A percentile compares a stretch with the other conserved stretches of the same genome.
Conservation (phyloP, 768 basidiomycete species). For the Amylocystis lapponica region DNA sequence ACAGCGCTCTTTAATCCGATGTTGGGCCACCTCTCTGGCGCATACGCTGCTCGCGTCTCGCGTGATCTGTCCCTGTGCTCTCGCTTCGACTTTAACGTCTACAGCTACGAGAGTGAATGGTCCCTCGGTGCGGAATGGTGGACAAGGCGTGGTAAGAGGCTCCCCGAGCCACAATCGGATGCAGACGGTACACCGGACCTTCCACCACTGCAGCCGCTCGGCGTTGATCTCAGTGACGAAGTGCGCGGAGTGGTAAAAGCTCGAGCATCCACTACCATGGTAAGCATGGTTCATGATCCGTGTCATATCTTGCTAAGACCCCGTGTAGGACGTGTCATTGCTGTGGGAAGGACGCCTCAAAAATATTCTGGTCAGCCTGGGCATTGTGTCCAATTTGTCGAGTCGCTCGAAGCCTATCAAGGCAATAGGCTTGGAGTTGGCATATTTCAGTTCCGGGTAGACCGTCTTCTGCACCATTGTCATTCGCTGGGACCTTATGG, state of each 20-base stretch:
- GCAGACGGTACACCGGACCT: constrained; percentile 6
- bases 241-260: constrained; percentile 86
- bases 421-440: constrained; percentile 86
- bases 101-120: constrained; percentile 96
- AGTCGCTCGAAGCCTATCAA: constrained; percentile 83
- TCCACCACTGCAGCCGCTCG: constrained; percentile 18
- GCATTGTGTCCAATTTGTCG: constrained; percentile 86
- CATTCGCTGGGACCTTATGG: too few species aligned
- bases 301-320: neutral
- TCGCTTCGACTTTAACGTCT: constrained; percentile 93
- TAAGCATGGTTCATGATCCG: constrained; percentile 29
- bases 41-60: constrained; percentile 86
- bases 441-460: constrained; percentile 75
- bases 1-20: constrained; percentile 95
- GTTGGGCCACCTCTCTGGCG: constrained; percentile 87
- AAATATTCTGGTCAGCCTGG: constrained; percentile 85
- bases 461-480: too few species aligned
- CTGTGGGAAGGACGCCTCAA: constrained; percentile 93
- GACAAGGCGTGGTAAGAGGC: constrained; percentile 55
- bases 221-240: too few species aligned
- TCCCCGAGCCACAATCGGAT: neutral
- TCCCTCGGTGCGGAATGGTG: constrained; percentile 96
- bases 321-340: constrained; percentile 70
- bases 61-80: constrained; percentile 82
- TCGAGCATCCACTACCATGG: constrained; percentile 83